phyloP scores from a whole-genome alignment of 1,284 basidiomycete species.

The Leccinum olivaceoglutinosum region DNA sequence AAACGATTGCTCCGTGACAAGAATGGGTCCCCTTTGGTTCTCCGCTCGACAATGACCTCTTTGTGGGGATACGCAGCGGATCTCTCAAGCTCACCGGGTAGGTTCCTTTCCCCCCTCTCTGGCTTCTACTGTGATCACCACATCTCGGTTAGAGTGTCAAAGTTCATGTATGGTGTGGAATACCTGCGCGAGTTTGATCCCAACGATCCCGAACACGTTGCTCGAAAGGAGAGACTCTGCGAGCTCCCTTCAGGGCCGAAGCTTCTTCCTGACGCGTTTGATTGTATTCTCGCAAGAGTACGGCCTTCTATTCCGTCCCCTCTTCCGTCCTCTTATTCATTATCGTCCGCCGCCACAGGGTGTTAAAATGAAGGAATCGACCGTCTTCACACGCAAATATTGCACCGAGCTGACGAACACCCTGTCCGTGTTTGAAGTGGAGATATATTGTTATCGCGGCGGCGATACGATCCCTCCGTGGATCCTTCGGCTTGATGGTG shows the following conservation, averaged over 20 bases:
- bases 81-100: too few relatives aligned
- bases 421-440: constrained; percentile 73
- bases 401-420: constrained; percentile 74
- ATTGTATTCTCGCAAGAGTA: constrained; percentile 69
- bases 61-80: too few relatives aligned
- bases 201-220: too few relatives aligned
- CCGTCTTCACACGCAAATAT: constrained; percentile 50
- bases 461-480: constrained; percentile 63
- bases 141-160: too few relatives aligned
- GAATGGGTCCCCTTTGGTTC: constrained; percentile 69
- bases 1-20: constrained; percentile 69
- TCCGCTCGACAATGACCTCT: constrained; percentile 52
- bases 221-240: constrained; percentile 27
- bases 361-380: constrained; percentile 72
- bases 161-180: too few relatives aligned
- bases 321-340: constrained; percentile 5
- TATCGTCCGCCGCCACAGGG: constrained; percentile 34
- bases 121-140: constrained; percentile 39
- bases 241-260: constrained; percentile 72
- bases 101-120: neutral
- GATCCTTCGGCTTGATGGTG: constrained; percentile 62
- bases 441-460: constrained; percentile 75
- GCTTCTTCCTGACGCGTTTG: constrained; percentile 70
- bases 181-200: too few relatives aligned
- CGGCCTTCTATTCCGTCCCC: constrained; percentile 18